phyloP scores from a whole-genome alignment of 202 grass and related monocot species.

The Dendrocalamus latiflorus region DNA sequence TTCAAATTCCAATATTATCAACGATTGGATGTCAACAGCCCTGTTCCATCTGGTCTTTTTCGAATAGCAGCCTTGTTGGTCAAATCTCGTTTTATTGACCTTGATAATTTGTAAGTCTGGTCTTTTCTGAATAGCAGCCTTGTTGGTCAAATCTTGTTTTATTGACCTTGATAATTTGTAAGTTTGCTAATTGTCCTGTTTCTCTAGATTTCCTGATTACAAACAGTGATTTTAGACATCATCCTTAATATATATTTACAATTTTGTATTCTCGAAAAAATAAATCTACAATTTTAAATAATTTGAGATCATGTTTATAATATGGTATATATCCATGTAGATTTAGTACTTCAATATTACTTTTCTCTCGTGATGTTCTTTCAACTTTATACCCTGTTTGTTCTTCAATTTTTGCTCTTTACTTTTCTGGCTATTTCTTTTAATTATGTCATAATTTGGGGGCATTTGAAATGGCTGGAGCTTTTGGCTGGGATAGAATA shows the following conservation, averaged over 20 bases:
- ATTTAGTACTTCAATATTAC: not conserved
- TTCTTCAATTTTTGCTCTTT: constrained; percentile 8
- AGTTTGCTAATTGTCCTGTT: constrained; percentile 22
- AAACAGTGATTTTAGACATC: not conserved
- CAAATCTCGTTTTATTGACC: constrained; percentile 86
- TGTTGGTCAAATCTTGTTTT: no score
- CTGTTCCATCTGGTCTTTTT: constrained; percentile 75
- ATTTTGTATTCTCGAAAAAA: not conserved
- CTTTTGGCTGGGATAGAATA: no score
- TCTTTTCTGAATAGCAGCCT: no score
- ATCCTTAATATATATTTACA: not conserved
- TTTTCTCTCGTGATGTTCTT: not conserved
- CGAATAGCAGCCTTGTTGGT: constrained; percentile 73
- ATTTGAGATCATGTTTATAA: not conserved
- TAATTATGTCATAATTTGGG: not conserved
- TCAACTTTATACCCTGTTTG: not conserved
- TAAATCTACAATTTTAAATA: not conserved
- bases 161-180: constrained; percentile 29
- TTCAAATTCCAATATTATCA: constrained; percentile 99
- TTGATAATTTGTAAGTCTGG: constrained; percentile 43
- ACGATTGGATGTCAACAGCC: constrained; percentile 68
- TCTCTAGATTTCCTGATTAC: not conserved
- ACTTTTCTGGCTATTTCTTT: not conserved
- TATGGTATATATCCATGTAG: not conserved
- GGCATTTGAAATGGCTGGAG: no score